Evolutionary conservation across 2,329 filamentous ascomycete species (phyloP).

Genomic region (Arachnopeziza araneosa): DNA sequence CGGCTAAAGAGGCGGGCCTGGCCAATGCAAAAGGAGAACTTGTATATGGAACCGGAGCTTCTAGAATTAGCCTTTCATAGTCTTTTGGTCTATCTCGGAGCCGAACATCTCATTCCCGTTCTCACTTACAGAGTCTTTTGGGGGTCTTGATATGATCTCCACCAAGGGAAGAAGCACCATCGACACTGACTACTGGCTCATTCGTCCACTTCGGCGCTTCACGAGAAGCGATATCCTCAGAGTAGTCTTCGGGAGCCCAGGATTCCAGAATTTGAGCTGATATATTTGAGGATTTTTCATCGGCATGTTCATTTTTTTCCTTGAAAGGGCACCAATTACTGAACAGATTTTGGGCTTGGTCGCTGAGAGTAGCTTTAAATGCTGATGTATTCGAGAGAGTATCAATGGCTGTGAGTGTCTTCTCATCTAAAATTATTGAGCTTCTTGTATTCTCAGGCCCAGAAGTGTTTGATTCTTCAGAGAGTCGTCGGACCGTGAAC

Average conservation of each 20-base stretch:
- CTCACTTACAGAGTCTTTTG: neutral
- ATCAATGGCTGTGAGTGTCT: neutral
- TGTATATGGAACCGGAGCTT: slow-evolving; percentile 3
- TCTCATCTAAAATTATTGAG: neutral
- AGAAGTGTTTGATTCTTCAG: neutral
- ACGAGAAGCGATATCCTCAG: neutral
- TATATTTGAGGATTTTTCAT: neutral
- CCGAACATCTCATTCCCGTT: neutral
- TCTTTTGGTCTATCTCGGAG: neutral
- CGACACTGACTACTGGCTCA: neutral
- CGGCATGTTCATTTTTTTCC: neutral
- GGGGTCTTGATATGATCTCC: neutral
- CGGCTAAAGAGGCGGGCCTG: neutral
- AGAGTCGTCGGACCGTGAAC: neutral
- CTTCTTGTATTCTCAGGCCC: neutral
- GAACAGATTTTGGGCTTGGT: neutral
- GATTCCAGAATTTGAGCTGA: neutral
- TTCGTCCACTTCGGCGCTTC: neutral
- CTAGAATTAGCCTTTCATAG: neutral
- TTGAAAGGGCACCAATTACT: neutral
- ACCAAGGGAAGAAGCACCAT: neutral
- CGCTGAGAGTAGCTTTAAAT: neutral
- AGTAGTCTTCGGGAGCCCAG: neutral
- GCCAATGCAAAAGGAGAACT: neutral
- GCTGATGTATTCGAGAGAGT: neutral